Base-by-base conservation (phyloP, 1,139 yeast species). In the Pichia kudriavzevii region DNA sequence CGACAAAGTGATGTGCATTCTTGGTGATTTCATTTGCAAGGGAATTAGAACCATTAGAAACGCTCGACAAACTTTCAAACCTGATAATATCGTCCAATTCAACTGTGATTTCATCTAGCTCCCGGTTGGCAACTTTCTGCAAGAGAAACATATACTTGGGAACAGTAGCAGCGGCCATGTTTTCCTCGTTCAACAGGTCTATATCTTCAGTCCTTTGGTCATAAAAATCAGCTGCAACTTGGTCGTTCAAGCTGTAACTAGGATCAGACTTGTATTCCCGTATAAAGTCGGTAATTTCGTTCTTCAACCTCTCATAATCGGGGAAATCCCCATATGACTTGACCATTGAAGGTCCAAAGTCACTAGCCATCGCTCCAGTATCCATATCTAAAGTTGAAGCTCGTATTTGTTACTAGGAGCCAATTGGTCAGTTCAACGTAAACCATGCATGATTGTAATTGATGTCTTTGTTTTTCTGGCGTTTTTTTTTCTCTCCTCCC, bases 41-140 rank as follows among this genome's bases (percentile, higher is more conserved):
- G 39, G 44, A 51, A 48, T 32, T 52, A 32, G 42, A 21, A 18
- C 29, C 46, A 41, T 41, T 40, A 11, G 47, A 21, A 2, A 5
- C n/a, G 13, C 34, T 33, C 10, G 47, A 36, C 11, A 36, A 35
- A 35, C 64, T 64, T 49, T 83, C 88, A 56, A 68, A 87, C 30
- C 67, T 63, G 46, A 74, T 73, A 41, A 93, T 63, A 56, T 93
- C 99, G 55, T 93, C 95, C 36, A 93, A 67, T 44, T 85, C 95
- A 34, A 93, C 68, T 39, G 67, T 65, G 15, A 91, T 53, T 2
- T 87, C 75, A 25, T 81, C 65, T 20, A 66, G 48, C 44, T 87
- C 87, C 50, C 98, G 72, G 58, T 93, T 85, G 40, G 97, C 88
- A 20, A 93, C 69, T 46, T 74, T 64, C 54, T 85, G 95, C 34